A percentile compares a stretch with the other conserved stretches of the same genome.
Evolutionary conservation across 768 basidiomycete genomes (phyloP).

Genomic region (Pulveroboletus sp.): DNA sequence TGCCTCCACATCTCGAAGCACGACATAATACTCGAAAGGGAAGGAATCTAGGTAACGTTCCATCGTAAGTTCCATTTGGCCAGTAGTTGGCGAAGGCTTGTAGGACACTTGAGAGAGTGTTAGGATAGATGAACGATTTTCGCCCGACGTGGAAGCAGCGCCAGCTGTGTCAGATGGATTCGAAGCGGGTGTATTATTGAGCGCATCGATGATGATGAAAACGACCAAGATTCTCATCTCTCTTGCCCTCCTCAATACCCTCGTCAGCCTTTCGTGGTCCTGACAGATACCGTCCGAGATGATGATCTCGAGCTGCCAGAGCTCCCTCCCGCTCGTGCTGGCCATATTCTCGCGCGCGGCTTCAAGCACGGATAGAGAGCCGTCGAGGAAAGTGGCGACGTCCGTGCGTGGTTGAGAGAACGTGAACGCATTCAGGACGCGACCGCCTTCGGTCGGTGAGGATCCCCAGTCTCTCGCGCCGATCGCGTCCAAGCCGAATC

Average conservation of each 20-base stretch:
- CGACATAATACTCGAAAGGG: constrained; percentile 96
- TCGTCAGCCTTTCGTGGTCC: constrained; percentile 82
- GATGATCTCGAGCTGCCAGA: constrained; percentile 98
- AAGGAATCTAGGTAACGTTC: constrained; percentile 91
- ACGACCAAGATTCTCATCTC: constrained; percentile 93
- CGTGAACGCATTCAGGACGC: constrained; percentile 74
- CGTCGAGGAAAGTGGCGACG: constrained; percentile 76
- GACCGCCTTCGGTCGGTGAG: constrained; percentile 25
- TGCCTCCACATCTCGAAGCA: constrained; percentile 86
- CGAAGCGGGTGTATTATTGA: constrained; percentile 44
- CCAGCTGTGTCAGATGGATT: constrained; percentile 6
- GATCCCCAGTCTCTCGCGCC: constrained; percentile 51
- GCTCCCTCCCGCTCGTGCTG: constrained; percentile 62
- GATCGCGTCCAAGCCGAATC: constrained; percentile 79
- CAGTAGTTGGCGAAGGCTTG: constrained; percentile 44
- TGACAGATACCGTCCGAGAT: constrained; percentile 99
- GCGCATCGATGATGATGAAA: constrained; percentile 91
- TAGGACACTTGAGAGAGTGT: constrained; percentile 91
- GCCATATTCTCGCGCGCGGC: constrained; percentile 64
- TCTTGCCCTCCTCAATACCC: constrained; percentile 75
- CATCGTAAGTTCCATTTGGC: constrained; percentile 81
- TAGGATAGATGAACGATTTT: constrained; percentile 71
- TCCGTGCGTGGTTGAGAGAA: constrained; percentile 91
- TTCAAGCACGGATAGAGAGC: constrained; percentile 68
- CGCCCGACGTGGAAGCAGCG: constrained; percentile 13